Evolutionary conservation across 83 land plant genomes (phyloP).

Genomic region (Diphasiastrum complanatum): DNA sequence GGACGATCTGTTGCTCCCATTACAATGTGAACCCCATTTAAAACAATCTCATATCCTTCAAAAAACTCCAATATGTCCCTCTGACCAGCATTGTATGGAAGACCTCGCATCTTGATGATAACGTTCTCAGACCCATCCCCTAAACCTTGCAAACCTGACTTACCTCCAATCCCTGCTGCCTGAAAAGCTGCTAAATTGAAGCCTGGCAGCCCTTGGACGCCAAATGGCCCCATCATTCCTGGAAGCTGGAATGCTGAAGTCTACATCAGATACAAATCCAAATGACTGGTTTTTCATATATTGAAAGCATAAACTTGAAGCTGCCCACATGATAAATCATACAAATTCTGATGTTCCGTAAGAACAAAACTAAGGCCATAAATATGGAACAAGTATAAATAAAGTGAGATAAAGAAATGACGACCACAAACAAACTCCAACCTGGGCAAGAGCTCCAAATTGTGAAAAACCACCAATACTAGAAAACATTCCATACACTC

Average conservation of each 20-base stretch:
- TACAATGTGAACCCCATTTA: constrained; percentile 39
- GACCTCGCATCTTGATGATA: constrained; percentile 42
- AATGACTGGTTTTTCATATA: neutral
- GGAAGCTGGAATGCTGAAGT: constrained; percentile 25
- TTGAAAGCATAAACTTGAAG: too few species aligned
- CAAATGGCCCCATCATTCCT: constrained; percentile 36
- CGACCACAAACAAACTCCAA: constrained; percentile 4
- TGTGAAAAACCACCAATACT: constrained; percentile 31
- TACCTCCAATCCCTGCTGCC: constrained; percentile 36
- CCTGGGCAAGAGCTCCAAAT: constrained; percentile 30
- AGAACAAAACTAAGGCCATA: too few species aligned
- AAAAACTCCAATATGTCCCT: constrained; percentile 38
- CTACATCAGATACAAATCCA: constrained; percentile 10
- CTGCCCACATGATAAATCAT: too few species aligned
- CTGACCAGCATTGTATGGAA: constrained; percentile 39
- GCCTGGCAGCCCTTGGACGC: constrained; percentile 38
- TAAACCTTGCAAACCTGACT: constrained; percentile 25
- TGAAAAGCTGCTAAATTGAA: constrained; percentile 41
- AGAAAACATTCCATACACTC: constrained; percentile 37
- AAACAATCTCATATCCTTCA: constrained; percentile 34
- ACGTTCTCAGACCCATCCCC: constrained; percentile 32
- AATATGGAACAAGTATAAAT: too few species aligned
- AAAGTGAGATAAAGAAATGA: too few species aligned
- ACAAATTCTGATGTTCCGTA: too few species aligned
- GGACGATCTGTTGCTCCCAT: constrained; percentile 42